Conservation (phyloP, 129 eudicot genomes). For the Tagetes erecta region DNA sequence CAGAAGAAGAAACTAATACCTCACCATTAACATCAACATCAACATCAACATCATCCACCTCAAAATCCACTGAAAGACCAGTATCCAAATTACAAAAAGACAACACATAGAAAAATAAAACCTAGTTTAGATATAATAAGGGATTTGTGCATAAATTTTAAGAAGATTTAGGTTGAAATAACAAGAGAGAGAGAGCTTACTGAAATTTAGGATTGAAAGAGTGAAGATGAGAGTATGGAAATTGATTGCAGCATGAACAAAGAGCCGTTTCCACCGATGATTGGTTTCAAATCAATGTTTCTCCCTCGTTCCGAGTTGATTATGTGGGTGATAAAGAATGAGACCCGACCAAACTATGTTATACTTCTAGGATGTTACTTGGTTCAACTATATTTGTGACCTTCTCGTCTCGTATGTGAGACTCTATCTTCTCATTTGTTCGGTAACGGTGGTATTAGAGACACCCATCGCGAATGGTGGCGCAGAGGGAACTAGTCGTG, state of each 20-base stretch:
- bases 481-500: too few relatives aligned
- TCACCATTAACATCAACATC: conserved; percentile 55
- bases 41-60: conserved; percentile 57
- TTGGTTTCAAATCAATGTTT: too few relatives aligned
- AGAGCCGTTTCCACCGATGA: conserved; percentile 4
- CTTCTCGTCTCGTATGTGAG: too few relatives aligned
- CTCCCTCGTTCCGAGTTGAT: too few relatives aligned
- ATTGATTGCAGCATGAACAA: conserved; percentile 20
- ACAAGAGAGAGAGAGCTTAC: conserved; percentile 13
- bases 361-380: too few relatives aligned
- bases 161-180: neutral
- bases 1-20: conserved; percentile 48
- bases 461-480: too few relatives aligned
- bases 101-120: neutral
- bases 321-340: too few relatives aligned
- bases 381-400: too few relatives aligned
- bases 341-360: too few relatives aligned
- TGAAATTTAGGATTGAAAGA: conserved; percentile 7
- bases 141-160: neutral
- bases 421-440: too few relatives aligned
- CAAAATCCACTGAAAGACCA: conserved; percentile 59
- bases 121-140: too few relatives aligned
- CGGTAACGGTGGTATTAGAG: too few relatives aligned
- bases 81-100: neutral
- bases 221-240: conserved; percentile 8